phyloP scores from a whole-genome alignment of 2,329 filamentous ascomycete genomes.

The Fusarium guadeloupense region DNA sequence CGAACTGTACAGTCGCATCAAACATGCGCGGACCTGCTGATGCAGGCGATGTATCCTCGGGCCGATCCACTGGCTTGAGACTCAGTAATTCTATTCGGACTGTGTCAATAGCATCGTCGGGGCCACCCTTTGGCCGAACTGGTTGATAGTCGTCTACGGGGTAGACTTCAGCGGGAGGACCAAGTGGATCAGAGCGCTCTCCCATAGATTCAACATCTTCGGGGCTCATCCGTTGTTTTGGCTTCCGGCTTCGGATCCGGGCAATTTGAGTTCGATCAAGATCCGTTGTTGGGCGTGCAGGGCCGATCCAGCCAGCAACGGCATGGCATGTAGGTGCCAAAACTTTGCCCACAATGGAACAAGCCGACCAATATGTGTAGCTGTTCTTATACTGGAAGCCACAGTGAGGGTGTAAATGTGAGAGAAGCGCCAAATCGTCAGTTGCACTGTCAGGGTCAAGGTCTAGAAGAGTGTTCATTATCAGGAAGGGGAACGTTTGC shows the following conservation, averaged over 20 bases:
- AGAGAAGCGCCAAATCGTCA: conserved; percentile 71
- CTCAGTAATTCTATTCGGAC: conserved; percentile 75
- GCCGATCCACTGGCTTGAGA: conserved; percentile 59
- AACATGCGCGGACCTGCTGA: conserved; percentile 57
- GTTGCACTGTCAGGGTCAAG: conserved; percentile 75
- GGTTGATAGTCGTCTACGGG: conserved; percentile 75
- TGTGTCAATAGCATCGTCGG: conserved; percentile 68
- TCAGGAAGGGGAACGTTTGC: conserved; percentile 74
- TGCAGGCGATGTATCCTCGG: conserved; percentile 33
- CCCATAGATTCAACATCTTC: conserved; percentile 73
- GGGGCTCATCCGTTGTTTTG: conserved; percentile 64
- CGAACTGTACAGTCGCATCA: conserved; percentile 70
- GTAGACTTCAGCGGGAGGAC: conserved; percentile 68
- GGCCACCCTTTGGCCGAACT: conserved; percentile 61
- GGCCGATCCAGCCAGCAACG: conserved; percentile 78
- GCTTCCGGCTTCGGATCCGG: conserved; percentile 68
- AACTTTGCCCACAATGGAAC: conserved; percentile 79
- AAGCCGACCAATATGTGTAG: conserved; percentile 79
- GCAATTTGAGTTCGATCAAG: conserved; percentile 75
- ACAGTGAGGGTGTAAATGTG: conserved; percentile 72
- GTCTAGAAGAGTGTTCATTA: conserved; percentile 82
- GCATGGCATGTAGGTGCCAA: conserved; percentile 76
- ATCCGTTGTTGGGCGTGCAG: conserved; percentile 73
- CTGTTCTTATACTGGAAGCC: conserved; percentile 80
- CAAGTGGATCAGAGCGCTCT: conserved; percentile 74